A percentile compares a stretch with the other conserved stretches of the same genome.
These are phyloP conservation scores for Boehmeria nivea DNA, from an alignment of 306 rosid species.

Conservation along the genomic window DNA sequence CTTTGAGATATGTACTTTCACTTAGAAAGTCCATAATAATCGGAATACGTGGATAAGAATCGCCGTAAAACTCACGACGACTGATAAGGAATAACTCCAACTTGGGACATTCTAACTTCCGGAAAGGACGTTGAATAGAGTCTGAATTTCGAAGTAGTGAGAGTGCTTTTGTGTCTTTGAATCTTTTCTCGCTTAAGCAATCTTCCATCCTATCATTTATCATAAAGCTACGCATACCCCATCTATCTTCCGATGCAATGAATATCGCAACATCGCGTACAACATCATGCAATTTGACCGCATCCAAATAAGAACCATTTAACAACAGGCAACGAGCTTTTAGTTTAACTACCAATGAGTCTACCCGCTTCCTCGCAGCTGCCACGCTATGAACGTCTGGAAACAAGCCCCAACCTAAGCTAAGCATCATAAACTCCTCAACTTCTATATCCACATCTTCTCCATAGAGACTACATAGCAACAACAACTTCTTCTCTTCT, in stretches of 20 bases:
- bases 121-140: not conserved
- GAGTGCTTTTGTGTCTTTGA: not conserved
- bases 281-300: constrained; percentile 29
- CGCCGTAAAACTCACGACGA: not conserved
- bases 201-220: not conserved
- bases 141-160: not conserved
- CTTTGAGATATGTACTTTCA: not conserved
- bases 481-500: constrained; percentile 6
- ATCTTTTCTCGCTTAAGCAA: not conserved
- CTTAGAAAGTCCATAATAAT: not conserved
- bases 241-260: constrained; percentile 2
- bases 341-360: constrained; percentile 11
- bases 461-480: constrained; percentile 16
- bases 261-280: constrained; percentile 14
- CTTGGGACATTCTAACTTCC: constrained; percentile 4
- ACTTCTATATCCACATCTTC: not conserved
- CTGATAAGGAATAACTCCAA: not conserved
- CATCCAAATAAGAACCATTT: not conserved
- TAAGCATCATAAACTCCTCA: constrained; percentile 13
- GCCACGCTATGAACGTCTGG: not conserved
- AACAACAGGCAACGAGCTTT: constrained; percentile 18
- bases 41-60: not conserved
- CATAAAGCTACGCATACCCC: not conserved
- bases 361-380: constrained; percentile 22
- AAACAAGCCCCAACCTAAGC: constrained; percentile 21